Percentiles rank a stretch among this genome's conserved stretches.
Evolutionary conservation across 2,329 filamentous ascomycete genomes (phyloP).

Genomic region (Xylariaceae sp.): DNA sequence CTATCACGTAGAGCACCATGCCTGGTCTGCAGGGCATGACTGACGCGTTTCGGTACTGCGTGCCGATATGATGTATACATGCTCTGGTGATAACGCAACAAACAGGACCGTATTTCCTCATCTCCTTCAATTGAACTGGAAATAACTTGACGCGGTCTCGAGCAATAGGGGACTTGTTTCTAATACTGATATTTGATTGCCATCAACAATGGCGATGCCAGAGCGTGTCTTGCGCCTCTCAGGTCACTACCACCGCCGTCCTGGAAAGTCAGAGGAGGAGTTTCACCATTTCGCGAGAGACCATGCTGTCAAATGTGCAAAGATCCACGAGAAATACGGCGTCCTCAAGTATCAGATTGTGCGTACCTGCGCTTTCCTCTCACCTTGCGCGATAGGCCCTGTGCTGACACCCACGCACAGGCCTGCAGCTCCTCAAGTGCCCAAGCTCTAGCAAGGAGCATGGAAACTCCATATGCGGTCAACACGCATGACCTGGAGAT

Average conservation of each 20-base stretch:
- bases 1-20: no score
- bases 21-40: no score
- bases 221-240: constrained; percentile 6
- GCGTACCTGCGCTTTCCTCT: not conserved
- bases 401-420: not conserved
- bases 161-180: no score
- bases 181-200: no score
- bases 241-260: constrained; percentile 1
- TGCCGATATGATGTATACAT: no score
- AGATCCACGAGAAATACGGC: constrained; percentile 7
- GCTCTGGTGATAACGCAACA: no score
- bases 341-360: constrained; percentile 8
- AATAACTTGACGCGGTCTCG: no score
- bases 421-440: constrained; percentile 10
- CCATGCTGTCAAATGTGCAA: constrained; percentile 4
- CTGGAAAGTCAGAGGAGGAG: constrained; percentile 1
- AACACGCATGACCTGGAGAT: constrained; percentile 15
- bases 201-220: constrained; percentile 2
- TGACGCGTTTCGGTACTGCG: no score
- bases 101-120: no score
- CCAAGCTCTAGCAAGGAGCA: constrained; percentile 8
- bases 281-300: constrained; percentile 3
- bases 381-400: not conserved
- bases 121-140: no score
- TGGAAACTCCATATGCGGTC: constrained; percentile 13